Conservation (phyloP, 257 asterid species). For the Voacanga thouarsii region DNA sequence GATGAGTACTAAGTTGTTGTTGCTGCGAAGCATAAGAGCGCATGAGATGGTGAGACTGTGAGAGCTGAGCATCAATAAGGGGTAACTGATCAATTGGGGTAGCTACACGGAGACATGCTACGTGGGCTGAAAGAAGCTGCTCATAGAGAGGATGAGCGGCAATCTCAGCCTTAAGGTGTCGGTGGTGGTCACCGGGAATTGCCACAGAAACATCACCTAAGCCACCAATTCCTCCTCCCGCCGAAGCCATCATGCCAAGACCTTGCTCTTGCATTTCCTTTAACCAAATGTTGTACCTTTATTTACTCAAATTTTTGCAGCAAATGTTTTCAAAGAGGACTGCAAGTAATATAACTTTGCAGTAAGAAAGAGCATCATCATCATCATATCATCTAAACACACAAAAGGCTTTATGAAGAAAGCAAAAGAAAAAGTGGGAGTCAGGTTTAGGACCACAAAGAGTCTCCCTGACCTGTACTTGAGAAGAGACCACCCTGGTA, state of each 20-base stretch:
- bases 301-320: not conserved
- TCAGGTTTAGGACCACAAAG: constrained; percentile 28
- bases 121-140: constrained; percentile 89
- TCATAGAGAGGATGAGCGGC: constrained; percentile 81
- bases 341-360: not conserved
- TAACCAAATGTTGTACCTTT: not conserved
- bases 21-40: constrained; percentile 58
- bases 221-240: constrained; percentile 23
- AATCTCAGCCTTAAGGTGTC: constrained; percentile 77
- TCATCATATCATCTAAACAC: constrained; percentile 9
- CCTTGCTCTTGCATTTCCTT: constrained; percentile 41
- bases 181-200: constrained; percentile 27
- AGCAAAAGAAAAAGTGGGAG: constrained; percentile 20
- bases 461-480: constrained; percentile 4
- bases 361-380: constrained; percentile 3
- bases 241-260: constrained; percentile 33
- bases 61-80: constrained; percentile 79
- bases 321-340: not conserved
- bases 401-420: constrained; percentile 27
- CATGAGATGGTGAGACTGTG: constrained; percentile 64
- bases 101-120: constrained; percentile 94
- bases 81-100: constrained; percentile 95
- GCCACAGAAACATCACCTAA: constrained; percentile 31
- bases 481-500: not conserved
- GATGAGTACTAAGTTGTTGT: constrained; percentile 31